Evolutionary conservation across 345 rosid species (phyloP).

Genomic region (Garcia nutans): DNA sequence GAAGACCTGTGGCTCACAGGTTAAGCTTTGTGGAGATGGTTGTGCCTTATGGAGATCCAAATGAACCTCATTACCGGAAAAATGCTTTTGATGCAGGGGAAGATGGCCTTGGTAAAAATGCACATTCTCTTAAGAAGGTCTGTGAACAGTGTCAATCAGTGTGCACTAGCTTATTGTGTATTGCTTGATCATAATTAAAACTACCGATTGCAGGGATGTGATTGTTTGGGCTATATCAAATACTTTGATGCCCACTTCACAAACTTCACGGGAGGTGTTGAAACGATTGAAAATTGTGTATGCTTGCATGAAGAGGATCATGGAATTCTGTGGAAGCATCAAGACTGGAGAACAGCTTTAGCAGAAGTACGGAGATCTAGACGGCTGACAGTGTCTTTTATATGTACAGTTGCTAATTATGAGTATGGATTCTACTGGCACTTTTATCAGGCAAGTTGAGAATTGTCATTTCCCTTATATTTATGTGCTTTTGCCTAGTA

Average conservation of each 20-base stretch:
- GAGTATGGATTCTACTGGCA: slow-evolving; percentile 95
- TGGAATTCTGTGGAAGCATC: slow-evolving; percentile 92
- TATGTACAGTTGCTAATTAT: slow-evolving; percentile 87
- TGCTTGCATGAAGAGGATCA: slow-evolving; percentile 95
- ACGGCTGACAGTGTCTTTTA: slow-evolving; percentile 73
- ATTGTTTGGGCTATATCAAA: slow-evolving; percentile 82
- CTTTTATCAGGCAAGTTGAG: slow-evolving; percentile 75
- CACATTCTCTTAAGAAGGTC: slow-evolving; percentile 95
- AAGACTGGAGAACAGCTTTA: slow-evolving; percentile 95
- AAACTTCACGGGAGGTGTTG: slow-evolving; percentile 88
- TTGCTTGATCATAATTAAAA: not conserved
- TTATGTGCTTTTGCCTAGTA: no score
- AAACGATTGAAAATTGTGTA: slow-evolving; percentile 85
- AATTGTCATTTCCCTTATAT: no score
- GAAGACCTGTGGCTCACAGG: slow-evolving; percentile 88
- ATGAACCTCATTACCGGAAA: slow-evolving; percentile 88
- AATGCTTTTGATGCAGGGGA: slow-evolving; percentile 99
- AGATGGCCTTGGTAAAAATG: slow-evolving; percentile 93
- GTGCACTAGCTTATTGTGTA: not conserved
- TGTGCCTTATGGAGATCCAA: slow-evolving; percentile 96
- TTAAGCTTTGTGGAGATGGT: slow-evolving; percentile 95
- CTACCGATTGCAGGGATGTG: slow-evolving; percentile 61
- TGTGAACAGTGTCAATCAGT: not conserved
- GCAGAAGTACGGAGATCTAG: slow-evolving; percentile 94
- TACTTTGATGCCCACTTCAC: slow-evolving; percentile 91